Conservation (phyloP, 352 stramenopile species). For the Blastocystis sp. region DNA sequence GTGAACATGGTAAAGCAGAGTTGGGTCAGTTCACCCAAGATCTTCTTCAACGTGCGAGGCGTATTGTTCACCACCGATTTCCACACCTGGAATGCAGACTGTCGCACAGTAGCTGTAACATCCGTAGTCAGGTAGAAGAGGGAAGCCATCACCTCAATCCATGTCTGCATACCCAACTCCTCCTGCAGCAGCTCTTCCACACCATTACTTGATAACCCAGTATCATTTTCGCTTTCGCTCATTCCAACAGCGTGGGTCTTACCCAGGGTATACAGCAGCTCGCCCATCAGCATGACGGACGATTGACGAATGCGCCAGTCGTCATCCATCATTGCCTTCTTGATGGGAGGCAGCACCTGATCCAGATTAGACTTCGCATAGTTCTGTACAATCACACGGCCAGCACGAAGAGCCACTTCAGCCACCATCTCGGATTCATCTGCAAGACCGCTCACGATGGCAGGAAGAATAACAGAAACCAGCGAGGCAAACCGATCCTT, state of each 20-base stretch:
- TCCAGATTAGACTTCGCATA: slow-evolving; percentile 89
- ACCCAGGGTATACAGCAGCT: slow-evolving; percentile 81
- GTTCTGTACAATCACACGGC: slow-evolving; percentile 91
- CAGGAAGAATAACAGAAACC: slow-evolving; percentile 85
- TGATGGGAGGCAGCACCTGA: slow-evolving; percentile 91
- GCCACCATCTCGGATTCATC: slow-evolving; percentile 95
- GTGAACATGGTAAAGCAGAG: slow-evolving; percentile 90
- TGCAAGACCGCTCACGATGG: slow-evolving; percentile 90
- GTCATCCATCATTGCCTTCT: slow-evolving; percentile 89
- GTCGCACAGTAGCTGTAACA: slow-evolving; percentile 86
- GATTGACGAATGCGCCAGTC: slow-evolving; percentile 96
- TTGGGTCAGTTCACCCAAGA: slow-evolving; percentile 89
- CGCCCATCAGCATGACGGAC: slow-evolving; percentile 88
- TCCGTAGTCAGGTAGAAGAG: slow-evolving; percentile 97
- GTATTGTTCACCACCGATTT: slow-evolving; percentile 98
- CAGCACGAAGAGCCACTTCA: slow-evolving; percentile 91
- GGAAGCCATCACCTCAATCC: slow-evolving; percentile 88
- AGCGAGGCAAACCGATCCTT: slow-evolving; percentile 80
- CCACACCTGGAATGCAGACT: slow-evolving; percentile 92
- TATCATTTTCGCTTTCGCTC: slow-evolving; percentile 66
- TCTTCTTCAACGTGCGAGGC: slow-evolving; percentile 88
- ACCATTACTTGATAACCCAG: background rate
- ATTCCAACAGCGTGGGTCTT: slow-evolving; percentile 83
- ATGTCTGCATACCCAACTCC: slow-evolving; percentile 81
- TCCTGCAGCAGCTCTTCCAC: slow-evolving; percentile 1